Conservation (phyloP, 2,329 filamentous ascomycete genomes). For the Geosmithia morbida region DNA sequence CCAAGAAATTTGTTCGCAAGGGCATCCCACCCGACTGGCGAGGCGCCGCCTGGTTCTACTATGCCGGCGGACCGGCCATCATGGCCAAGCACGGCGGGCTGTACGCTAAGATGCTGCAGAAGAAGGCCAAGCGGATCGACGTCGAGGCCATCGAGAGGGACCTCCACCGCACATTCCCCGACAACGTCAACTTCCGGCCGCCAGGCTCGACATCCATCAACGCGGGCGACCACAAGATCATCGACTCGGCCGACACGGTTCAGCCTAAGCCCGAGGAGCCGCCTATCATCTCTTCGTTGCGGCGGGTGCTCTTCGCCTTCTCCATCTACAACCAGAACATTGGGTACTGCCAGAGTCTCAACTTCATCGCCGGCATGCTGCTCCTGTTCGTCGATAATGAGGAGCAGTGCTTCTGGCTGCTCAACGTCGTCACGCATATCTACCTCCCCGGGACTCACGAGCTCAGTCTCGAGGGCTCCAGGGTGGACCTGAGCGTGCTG, state of each 20-base stretch:
- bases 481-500: constrained; percentile 84
- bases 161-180: constrained; percentile 84
- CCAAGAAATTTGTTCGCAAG: constrained; percentile 83
- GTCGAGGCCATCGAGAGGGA: constrained; percentile 88
- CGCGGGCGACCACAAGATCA: constrained; percentile 7
- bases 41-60: constrained; percentile 95
- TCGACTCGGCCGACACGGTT: constrained; percentile 6
- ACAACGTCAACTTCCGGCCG: constrained; percentile 83
- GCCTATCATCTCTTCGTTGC: constrained; percentile 64
- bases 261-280: constrained; percentile 39
- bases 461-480: constrained; percentile 77
- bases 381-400: constrained; percentile 79
- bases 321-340: constrained; percentile 82
- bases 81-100: constrained; percentile 62
- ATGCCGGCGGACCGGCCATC: constrained; percentile 73
- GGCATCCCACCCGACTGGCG: constrained; percentile 89
- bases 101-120: constrained; percentile 56
- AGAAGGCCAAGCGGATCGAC: constrained; percentile 55
- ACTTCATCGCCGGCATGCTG: constrained; percentile 83
- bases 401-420: constrained; percentile 83
- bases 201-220: constrained; percentile 21
- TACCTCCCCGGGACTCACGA: constrained; percentile 89
- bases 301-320: constrained; percentile 79
- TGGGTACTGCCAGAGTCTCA: constrained; percentile 90
- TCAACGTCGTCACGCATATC: constrained; percentile 80